Conservation (phyloP, 2,329 filamentous ascomycete species). For the Zymoseptoria ardabiliae region DNA sequence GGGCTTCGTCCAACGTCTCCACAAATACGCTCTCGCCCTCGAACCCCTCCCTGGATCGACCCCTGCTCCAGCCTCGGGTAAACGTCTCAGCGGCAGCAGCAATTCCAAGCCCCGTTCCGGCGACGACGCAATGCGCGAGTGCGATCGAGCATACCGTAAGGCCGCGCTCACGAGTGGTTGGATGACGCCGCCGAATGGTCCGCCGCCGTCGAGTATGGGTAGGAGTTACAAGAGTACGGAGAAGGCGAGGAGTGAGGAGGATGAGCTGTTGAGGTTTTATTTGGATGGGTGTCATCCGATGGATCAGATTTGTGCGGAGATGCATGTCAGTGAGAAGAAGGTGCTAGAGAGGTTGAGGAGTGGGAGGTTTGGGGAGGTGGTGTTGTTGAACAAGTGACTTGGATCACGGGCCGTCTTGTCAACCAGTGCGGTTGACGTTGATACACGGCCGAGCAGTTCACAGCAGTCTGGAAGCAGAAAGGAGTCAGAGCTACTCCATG, state of each 20-base stretch:
- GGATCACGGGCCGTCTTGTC: no score
- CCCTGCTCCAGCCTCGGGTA: slow-evolving; percentile 4
- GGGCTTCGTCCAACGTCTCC: slow-evolving; percentile 79
- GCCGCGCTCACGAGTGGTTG: slow-evolving; percentile 27
- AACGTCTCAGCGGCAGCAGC: slow-evolving; percentile 3
- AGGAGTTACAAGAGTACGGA: slow-evolving; percentile 20
- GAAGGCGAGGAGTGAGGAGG: slow-evolving; percentile 25
- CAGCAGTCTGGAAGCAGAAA: no score
- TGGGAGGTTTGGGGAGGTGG: slow-evolving; percentile 30
- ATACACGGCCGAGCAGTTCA: no score
- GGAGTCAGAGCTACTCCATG: no score
- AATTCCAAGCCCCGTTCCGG: slow-evolving; percentile 12
- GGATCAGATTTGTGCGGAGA: slow-evolving; percentile 75
- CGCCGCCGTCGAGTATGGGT: slow-evolving; percentile 27
- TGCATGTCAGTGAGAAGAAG: slow-evolving; percentile 61
- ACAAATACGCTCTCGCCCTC: slow-evolving; percentile 71
- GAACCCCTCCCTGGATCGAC: slow-evolving; percentile 8
- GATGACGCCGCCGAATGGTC: slow-evolving; percentile 23
- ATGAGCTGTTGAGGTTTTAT: slow-evolving; percentile 54
- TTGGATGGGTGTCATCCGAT: slow-evolving; percentile 69
- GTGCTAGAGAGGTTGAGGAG: slow-evolving; percentile 61
- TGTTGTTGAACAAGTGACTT: slow-evolving; percentile 25
- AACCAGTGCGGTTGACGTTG: no score
- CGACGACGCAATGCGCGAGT: slow-evolving; percentile 17
- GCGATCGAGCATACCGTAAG: slow-evolving; percentile 29